Evolutionary conservation across 805 yeast genomes (phyloP), one percentile per base, ranked within the genome.

Genomic region (Candida tammaniensis): DNA sequence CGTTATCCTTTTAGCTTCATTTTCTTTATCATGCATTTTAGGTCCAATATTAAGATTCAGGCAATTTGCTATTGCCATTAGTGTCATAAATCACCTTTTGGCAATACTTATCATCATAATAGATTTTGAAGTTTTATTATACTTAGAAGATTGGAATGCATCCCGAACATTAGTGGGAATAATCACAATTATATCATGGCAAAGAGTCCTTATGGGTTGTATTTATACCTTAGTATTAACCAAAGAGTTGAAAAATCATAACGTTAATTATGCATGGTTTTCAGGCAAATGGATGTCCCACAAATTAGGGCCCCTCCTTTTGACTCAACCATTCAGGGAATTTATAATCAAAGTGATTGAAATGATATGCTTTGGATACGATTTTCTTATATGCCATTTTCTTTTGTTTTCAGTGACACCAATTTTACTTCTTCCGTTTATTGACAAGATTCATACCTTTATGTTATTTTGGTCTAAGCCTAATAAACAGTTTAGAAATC

Each of bases 391-490:
- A 33, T 71, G 74, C 0, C 78, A 74, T 46, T 38, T 53, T 10
- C 46, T 74, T 2, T 47, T 72, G 21, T 51, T 70, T 14, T 38
- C 53, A 4, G 46, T 73, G 46, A 50, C 62, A 7, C 76, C 76
- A 1, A 13, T 64, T 1, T 46, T 72, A 20, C 51, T 71, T 18
- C 42, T 74, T 9, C 80, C 80, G 8, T 69, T 58, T 36, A 48
- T 66, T 26, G 79, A 74, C 42, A 64, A 54, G 37, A 60, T 69
- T 64, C 80, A 74, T 45, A 59, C 76, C 1, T 48, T 64, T 22
- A 61, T 74, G 68, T 47, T 74, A 21, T 64, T 72, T 53, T 74
- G 80, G 80, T 45, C 71, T 12, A 64, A 56, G 33, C 69, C 74
- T 3, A 54, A 61, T 3, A 51, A 52, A 12, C 50, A 52, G 20